Conservation (phyloP, 129 eudicot genomes). For the Dittrichia graveolens region DNA sequence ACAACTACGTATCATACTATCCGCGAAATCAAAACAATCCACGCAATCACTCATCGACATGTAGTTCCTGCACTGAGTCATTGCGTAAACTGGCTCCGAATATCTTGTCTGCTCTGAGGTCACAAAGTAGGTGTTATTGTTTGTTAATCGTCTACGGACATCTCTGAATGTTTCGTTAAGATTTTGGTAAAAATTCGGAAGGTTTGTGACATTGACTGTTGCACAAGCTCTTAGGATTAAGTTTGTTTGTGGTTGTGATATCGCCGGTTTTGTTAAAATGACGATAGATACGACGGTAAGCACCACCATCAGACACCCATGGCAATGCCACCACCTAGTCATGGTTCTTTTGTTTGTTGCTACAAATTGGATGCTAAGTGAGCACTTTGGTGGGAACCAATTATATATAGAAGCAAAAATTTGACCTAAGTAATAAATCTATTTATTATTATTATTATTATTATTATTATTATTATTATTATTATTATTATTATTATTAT, state of each 20-base stretch:
- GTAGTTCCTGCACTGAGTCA: conserved; percentile 75
- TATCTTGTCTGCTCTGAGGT: conserved; percentile 53
- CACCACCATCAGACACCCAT: conserved; percentile 28
- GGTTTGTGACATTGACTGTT: conserved; percentile 47
- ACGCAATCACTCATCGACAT: conserved; percentile 52
- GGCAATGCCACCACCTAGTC: conserved; percentile 13
- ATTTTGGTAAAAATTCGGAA: conserved; percentile 41
- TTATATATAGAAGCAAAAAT: conserved; percentile 18
- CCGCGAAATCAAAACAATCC: conserved; percentile 61
- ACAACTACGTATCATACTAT: conserved; percentile 49
- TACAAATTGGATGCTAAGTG: conserved; percentile 10
- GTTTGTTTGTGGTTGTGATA: conserved; percentile 63
- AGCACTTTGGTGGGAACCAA: neutral
- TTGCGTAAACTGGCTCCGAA: conserved; percentile 57
- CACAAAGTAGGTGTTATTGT: conserved; percentile 47
- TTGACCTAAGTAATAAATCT: no score
- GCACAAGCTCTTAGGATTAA: conserved; percentile 58
- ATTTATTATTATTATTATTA: no score
- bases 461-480: no score
- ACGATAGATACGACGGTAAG: conserved; percentile 21
- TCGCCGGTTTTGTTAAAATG: conserved; percentile 30
- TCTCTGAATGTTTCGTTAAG: conserved; percentile 52
- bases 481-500: no score
- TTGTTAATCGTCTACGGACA: conserved; percentile 43
- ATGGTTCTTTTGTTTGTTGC: conserved; percentile 23